Base-by-base conservation (phyloP, 306 rosid species). In the Casuarina cunninghamiana region DNA sequence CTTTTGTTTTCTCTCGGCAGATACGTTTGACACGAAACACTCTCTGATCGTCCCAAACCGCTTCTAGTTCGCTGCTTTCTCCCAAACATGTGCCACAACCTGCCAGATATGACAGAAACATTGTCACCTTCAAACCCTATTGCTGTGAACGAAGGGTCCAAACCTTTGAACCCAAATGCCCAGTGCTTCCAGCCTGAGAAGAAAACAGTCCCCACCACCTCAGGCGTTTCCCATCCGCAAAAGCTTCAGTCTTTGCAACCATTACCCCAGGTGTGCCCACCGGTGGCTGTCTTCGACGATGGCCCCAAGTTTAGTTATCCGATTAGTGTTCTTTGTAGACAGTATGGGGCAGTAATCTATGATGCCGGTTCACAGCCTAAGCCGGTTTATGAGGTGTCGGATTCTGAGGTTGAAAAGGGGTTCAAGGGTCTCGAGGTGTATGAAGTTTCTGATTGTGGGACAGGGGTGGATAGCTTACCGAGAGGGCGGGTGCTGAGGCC, bases 291-390 rank as follows among this genome's bases (percentile, higher is more conserved):
- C n/a, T 65, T 7, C 63, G 7, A 21, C 63, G 63, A 57, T 8
- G 13, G 8, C 38, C 37, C 65, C 8, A 21, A 16, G 16, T 41
- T 6, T 17, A n/a, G 32, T 26, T 17, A 66, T 66, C 71, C 49
- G 26, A 6, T 13, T 12, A 32, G 13, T 32, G 12, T 11, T 2
- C 32, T 35, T 3, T 39, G 17, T 66, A 13, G 26, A 5, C 9
- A 11, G 21, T 17, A n/a, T 11, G 49, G 45, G 39, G 5, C 46
- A 5, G 71, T 41, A 16, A 2, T 67, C 15, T 67, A 67, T 35
- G 71, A 67, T 67, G 10, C 32, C 42, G 10, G 46, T 26, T 7
- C 71, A 41, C 71, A 67, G 71, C 71, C 71, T 67, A 15, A 67
- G 9, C 42, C 68, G 6, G n/a, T 32, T 3, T 61, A 61, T 35